phyloP scores from a whole-genome alignment of 139 green algal genomes.

The Bryopsis sp. region DNA sequence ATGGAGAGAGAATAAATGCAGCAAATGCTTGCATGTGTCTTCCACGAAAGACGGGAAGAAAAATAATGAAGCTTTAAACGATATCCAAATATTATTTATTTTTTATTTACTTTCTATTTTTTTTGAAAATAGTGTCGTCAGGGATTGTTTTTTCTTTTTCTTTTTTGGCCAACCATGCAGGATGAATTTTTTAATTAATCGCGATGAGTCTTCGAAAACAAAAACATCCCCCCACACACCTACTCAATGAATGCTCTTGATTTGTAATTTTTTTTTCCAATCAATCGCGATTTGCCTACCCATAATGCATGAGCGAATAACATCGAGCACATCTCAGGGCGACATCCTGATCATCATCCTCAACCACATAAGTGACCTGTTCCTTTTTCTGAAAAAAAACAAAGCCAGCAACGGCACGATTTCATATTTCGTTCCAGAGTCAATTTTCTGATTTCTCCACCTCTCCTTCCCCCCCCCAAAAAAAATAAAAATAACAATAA shows the following conservation, averaged over 20 bases:
- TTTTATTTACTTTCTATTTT: not conserved
- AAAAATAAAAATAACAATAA: too few relatives aligned
- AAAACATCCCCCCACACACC: not conserved
- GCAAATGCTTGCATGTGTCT: not conserved
- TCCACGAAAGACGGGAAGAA: too few relatives aligned
- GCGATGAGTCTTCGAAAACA: not conserved
- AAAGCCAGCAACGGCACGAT: too few relatives aligned
- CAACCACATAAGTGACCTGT: too few relatives aligned
- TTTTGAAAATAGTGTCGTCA: not conserved
- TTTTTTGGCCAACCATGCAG: too few relatives aligned
- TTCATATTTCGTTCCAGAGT: too few relatives aligned
- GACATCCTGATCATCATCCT: too few relatives aligned
- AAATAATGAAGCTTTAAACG: not conserved
- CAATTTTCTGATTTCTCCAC: too few relatives aligned
- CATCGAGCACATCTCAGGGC: slow-evolving; percentile 79
- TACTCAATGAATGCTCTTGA: not conserved
- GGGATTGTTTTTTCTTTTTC: too few relatives aligned
- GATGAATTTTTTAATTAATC: too few relatives aligned
- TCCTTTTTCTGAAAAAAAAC: too few relatives aligned
- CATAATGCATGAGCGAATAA: slow-evolving; percentile 74
- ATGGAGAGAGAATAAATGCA: not conserved
- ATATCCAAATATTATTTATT: not conserved
- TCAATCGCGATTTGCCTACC: slow-evolving; percentile 27
- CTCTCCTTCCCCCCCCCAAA: too few relatives aligned
- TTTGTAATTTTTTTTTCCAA: not conserved